Evolutionary conservation across 768 basidiomycete species (phyloP).

Genomic region (Rhodotorula diobovata): DNA sequence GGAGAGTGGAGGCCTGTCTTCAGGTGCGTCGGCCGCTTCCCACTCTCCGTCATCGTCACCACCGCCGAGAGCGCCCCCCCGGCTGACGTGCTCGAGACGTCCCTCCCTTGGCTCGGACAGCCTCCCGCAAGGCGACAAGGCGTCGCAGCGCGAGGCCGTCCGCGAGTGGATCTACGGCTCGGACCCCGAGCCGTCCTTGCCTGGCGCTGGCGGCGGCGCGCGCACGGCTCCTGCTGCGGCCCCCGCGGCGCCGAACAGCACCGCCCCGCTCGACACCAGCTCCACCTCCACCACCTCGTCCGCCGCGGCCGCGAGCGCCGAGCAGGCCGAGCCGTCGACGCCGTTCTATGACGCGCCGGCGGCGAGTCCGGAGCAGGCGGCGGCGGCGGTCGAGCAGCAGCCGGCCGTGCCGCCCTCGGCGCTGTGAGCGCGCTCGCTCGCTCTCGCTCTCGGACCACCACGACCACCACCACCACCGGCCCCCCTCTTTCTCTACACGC

Average conservation of each 20-base stretch:
- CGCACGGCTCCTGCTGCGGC: too few species aligned
- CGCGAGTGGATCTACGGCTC: conserved; percentile 31
- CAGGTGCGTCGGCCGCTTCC: conserved; percentile 52
- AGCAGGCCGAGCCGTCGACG: neutral
- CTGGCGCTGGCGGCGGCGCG: too few species aligned
- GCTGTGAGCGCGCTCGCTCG: too few species aligned
- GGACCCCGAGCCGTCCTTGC: conserved; percentile 26
- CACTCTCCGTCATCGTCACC: neutral
- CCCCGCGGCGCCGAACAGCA: too few species aligned
- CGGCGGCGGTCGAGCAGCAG: too few species aligned
- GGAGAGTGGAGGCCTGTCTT: conserved; percentile 81
- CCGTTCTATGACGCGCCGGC: neutral
- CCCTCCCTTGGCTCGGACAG: neutral
- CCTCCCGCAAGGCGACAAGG: conserved; percentile 17
- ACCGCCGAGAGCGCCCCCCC: neutral
- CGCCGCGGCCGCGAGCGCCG: too few species aligned
- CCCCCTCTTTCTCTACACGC: too few species aligned
- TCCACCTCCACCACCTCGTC: too few species aligned
- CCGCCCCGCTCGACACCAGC: neutral
- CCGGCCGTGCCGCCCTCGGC: too few species aligned
- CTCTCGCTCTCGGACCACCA: too few species aligned
- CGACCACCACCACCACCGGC: too few species aligned
- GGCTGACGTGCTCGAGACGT: too few species aligned
- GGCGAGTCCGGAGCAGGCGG: neutral
- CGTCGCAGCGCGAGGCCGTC: conserved; percentile 21